Base-by-base conservation (phyloP, 371 early-diverging fungal genomes). In the Mortierella sp. region DNA sequence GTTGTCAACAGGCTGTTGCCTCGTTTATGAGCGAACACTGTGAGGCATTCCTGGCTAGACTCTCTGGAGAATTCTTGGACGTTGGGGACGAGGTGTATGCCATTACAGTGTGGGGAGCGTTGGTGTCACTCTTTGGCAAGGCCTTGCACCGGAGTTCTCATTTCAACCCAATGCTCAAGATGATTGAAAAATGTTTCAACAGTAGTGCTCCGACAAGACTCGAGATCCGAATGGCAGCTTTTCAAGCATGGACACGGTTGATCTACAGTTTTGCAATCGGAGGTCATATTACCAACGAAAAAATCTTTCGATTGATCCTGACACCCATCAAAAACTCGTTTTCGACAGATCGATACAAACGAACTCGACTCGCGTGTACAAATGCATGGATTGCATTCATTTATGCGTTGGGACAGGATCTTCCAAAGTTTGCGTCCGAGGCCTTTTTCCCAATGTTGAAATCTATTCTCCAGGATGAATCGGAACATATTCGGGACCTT, bases 191-290 rank as follows among this genome's bases (percentile, higher is more conserved):
- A 57, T 74, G 74, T 16, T 74, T 74, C 50, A 69, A 74, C 46
- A 50, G 51, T 15, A 25, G 56, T 4, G 60, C 59, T 0, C 21
- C 47, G 23, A 23, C 47, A 25, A 72, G 72, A 21, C 57, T 46
- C 6, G 72, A 77, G 21, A 72, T 69, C 57, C 65, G 65, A 48
- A 72, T 77, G 66, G 69, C 77, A 3, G 58, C 77, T 0, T 77
- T 65, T 58, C 65, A 68, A n/a, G 68, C 69, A 0, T 77, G 77
- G 77, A 72, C 77, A 26, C 79, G 72, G 26, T 68, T 79, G 11
- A 79, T 79, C 7, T 79, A 79, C 28, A 72, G 66, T 43, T 72
- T 79, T 46, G 66, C 79, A 7, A 69, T 66, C 12, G 72, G 69
- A 7, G 73, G 73, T 3, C 62, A 69, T 28, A 65, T 79, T 19